phyloP scores from a whole-genome alignment of 2,329 filamentous ascomycete genomes.

The Aureobasidium musti region DNA sequence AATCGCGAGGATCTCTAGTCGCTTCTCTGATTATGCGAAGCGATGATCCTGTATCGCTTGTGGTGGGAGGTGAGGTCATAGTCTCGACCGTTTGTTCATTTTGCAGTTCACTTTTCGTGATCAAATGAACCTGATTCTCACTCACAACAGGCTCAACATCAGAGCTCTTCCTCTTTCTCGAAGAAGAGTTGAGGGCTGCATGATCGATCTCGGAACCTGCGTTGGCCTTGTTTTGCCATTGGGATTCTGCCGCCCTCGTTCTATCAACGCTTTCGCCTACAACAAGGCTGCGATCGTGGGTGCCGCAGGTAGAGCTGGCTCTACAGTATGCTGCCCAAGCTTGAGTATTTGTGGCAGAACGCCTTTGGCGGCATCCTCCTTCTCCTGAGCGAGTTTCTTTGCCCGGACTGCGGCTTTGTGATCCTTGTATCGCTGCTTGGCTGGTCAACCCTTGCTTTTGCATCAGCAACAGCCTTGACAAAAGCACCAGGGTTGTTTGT shows the following conservation, averaged over 20 bases:
- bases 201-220: too few species aligned
- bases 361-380: not conserved
- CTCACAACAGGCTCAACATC: not conserved
- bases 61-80: not conserved
- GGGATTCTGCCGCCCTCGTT: not conserved
- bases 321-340: not conserved
- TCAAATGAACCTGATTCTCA: not conserved
- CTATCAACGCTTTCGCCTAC: too few species aligned
- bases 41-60: not conserved
- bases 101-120: not conserved
- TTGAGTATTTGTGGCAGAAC: not conserved
- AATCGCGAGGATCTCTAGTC: too few species aligned
- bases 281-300: not conserved
- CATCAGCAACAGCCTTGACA: not conserved
- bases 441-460: not conserved
- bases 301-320: not conserved
- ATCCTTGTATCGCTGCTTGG: conserved; percentile 12
- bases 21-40: not conserved
- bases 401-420: not conserved
- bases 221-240: not conserved
- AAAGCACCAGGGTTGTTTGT: conserved; percentile 23
- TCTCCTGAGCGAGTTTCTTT: not conserved
- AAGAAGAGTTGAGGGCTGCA: not conserved
- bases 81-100: not conserved
- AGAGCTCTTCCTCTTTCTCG: conserved; percentile 4